These are phyloP conservation scores for Geosmithia putterillii DNA, from an alignment of 2,329 filamentous ascomycete species.

Conservation along the genomic window DNA sequence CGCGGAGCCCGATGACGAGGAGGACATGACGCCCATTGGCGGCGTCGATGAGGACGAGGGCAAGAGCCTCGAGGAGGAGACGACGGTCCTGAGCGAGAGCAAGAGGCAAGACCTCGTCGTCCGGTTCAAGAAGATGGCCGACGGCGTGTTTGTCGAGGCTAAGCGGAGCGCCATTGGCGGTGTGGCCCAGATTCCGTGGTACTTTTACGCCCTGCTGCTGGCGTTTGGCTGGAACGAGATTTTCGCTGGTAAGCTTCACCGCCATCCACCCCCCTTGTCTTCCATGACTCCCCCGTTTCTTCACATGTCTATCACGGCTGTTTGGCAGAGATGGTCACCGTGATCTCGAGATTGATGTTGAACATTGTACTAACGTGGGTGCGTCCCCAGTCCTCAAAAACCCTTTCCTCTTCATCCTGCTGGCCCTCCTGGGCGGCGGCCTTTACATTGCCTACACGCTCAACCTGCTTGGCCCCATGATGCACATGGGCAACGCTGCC, in stretches of 20 bases:
- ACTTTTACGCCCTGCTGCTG: slow-evolving; percentile 84
- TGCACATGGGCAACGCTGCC: slow-evolving; percentile 89
- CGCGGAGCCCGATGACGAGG: slow-evolving; percentile 73
- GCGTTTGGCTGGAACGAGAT: slow-evolving; percentile 99
- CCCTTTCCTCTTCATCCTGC: slow-evolving; percentile 80
- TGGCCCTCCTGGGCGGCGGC: slow-evolving; percentile 63
- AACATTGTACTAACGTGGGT: slow-evolving; percentile 2
- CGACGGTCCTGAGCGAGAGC: slow-evolving; percentile 81
- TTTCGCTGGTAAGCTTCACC: slow-evolving; percentile 58
- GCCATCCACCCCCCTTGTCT: neutral
- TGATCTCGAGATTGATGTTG: too few relatives aligned
- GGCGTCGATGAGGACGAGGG: slow-evolving; percentile 91
- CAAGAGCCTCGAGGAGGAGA: slow-evolving; percentile 91
- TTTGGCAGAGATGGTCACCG: too few relatives aligned
- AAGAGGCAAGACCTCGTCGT: slow-evolving; percentile 87
- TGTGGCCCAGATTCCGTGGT: slow-evolving; percentile 84
- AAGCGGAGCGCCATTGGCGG: slow-evolving; percentile 95
- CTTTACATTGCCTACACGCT: slow-evolving; percentile 87
- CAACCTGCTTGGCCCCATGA: slow-evolving; percentile 90
- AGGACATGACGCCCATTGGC: slow-evolving; percentile 78
- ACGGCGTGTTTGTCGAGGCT: slow-evolving; percentile 95
- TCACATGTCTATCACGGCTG: neutral
- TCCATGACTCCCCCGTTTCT: neutral
- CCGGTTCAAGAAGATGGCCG: slow-evolving; percentile 95
- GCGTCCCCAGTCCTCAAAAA: slow-evolving; percentile 67